phyloP scores from a whole-genome alignment of 208 protist genomes.

The Acanthamoeba comandoni region DNA sequence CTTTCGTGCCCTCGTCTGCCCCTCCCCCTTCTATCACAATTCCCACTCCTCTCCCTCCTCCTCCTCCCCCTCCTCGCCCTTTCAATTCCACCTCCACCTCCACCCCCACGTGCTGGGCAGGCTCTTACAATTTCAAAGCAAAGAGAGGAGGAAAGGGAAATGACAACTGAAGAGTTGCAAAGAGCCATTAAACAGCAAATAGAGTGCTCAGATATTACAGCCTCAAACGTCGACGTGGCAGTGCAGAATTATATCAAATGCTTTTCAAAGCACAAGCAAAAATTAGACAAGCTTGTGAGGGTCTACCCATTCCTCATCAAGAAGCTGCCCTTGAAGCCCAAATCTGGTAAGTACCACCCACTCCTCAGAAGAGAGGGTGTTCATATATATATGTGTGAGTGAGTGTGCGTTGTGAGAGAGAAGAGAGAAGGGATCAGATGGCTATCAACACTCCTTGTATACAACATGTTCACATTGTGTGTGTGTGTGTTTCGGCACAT shows the following conservation, averaged over 20 bases:
- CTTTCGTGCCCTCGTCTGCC: neutral
- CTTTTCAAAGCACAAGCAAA: slow-evolving; percentile 32
- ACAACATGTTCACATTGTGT: too few species aligned
- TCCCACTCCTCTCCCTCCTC: neutral
- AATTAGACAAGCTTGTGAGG: neutral
- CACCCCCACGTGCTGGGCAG: too few species aligned
- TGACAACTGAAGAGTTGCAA: slow-evolving; percentile 23
- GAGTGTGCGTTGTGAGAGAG: too few species aligned
- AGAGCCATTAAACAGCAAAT: slow-evolving; percentile 15
- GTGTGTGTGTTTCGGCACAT: too few species aligned
- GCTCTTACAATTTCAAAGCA: neutral
- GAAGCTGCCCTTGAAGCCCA: slow-evolving; percentile 68
- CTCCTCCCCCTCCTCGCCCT: slow-evolving; percentile 1
- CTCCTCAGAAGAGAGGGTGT: neutral
- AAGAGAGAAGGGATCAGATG: too few species aligned
- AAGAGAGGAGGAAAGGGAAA: slow-evolving; percentile 20
- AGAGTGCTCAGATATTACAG: neutral
- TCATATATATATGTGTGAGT: too few species aligned
- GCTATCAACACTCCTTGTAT: too few species aligned
- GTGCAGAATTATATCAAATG: slow-evolving; percentile 46
- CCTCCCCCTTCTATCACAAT: neutral
- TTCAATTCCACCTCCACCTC: neutral
- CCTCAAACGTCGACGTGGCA: slow-evolving; percentile 12
- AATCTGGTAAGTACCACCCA: slow-evolving; percentile 23
- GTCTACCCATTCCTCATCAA: slow-evolving; percentile 72